These are phyloP conservation scores for Trifolium subterraneum DNA, from an alignment of 306 rosid species.

Conservation along the genomic window DNA sequence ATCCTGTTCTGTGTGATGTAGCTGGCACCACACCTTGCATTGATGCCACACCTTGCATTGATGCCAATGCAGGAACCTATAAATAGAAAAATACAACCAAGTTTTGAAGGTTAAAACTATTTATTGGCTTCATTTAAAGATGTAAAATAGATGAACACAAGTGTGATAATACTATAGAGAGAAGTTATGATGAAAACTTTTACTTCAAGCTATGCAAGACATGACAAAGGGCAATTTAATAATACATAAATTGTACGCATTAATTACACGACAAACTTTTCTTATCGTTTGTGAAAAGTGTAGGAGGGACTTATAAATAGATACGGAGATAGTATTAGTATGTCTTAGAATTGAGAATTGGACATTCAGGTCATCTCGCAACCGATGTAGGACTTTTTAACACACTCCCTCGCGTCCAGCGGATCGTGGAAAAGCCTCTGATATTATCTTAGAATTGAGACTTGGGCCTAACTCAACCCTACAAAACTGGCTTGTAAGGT, in stretches of 20 bases:
- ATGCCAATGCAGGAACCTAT: conserved; percentile 57
- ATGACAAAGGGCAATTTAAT: too few relatives aligned
- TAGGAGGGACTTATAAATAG: not conserved
- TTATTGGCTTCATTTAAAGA: not conserved
- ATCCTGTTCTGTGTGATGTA: conserved; percentile 45
- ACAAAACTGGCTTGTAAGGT: too few relatives aligned
- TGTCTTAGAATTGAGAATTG: too few relatives aligned
- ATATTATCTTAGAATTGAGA: too few relatives aligned
- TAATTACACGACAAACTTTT: too few relatives aligned
- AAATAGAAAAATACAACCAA: conserved; percentile 36
- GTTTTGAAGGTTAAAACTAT: conserved; percentile 17
- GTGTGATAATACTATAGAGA: not conserved
- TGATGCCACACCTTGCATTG: conserved; percentile 46
- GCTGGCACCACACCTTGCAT: conserved; percentile 46
- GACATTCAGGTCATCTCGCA: too few relatives aligned
- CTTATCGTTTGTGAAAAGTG: too few relatives aligned
- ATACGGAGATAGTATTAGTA: not conserved
- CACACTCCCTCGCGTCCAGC: too few relatives aligned
- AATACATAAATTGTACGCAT: too few relatives aligned
- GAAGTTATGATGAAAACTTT: not conserved
- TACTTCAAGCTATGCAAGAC: conserved; percentile 1
- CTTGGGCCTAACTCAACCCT: too few relatives aligned
- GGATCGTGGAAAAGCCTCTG: too few relatives aligned
- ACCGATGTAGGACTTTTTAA: too few relatives aligned
- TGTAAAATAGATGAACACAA: not conserved